phyloP scores from a whole-genome alignment of 345 rosid genomes.

The Eucalyptus lansdowneana region DNA sequence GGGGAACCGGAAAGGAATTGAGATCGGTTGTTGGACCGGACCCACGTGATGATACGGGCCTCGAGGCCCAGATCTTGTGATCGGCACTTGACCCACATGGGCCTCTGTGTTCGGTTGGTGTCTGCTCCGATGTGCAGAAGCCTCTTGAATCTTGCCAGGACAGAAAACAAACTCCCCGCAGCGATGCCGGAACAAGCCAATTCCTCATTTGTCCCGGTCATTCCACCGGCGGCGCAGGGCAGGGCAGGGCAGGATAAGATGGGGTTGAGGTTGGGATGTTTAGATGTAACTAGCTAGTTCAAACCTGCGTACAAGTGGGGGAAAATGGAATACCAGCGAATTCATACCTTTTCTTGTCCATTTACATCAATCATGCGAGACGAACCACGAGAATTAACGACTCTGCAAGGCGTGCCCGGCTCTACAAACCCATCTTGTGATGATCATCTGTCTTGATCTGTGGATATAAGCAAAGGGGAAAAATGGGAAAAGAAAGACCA shows the following conservation, averaged over 20 bases:
- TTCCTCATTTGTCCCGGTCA: not conserved
- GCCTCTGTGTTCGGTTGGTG: not conserved
- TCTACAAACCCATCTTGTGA: not conserved
- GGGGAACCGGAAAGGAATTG: not conserved
- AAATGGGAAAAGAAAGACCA: not conserved
- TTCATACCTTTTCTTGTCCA: not conserved
- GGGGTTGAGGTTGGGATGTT: not conserved
- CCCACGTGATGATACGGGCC: not conserved
- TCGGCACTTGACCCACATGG: not conserved
- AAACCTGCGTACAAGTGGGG: not conserved
- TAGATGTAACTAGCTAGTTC: not conserved
- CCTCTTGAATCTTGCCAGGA: not conserved
- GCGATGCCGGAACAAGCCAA: not conserved
- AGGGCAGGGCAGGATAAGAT: not conserved
- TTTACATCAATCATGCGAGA: not conserved
- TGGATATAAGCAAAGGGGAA: not conserved
- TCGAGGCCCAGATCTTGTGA: not conserved
- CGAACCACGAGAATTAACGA: not conserved
- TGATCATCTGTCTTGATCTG: not conserved
- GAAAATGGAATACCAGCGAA: not conserved
- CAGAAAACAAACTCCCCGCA: not conserved
- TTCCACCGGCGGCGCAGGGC: not conserved
- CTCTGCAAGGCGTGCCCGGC: not conserved
- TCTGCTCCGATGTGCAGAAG: not conserved
- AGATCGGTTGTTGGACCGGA: not conserved